Conservation (phyloP, 2,329 filamentous ascomycete genomes). For the Fusarium coffeatum region DNA sequence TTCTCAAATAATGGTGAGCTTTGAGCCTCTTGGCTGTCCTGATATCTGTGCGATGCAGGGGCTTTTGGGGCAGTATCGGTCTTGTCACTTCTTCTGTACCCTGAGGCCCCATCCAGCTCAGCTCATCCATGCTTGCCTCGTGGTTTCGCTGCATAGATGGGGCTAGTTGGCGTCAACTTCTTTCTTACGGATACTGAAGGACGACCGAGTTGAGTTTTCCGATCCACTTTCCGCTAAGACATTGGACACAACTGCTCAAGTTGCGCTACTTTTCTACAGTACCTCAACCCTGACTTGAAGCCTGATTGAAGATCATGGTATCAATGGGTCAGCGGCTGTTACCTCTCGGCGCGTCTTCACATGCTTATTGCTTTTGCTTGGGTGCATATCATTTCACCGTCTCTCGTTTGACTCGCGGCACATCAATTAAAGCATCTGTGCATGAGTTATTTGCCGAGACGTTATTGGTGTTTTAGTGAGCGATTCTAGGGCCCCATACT, state of each 20-base stretch:
- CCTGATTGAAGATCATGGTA: conserved; percentile 11
- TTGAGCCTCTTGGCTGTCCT: not conserved
- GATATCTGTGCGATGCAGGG: conserved; percentile 29
- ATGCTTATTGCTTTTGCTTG: not conserved
- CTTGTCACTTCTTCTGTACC: conserved; percentile 13
- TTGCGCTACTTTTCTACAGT: not conserved
- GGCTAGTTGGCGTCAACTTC: not conserved
- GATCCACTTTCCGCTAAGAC: not conserved
- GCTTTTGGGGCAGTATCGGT: not conserved
- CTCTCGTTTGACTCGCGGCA: conserved; percentile 2
- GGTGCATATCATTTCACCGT: not conserved
- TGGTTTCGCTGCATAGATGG: conserved; percentile 26
- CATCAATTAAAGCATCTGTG: conserved; percentile 6
- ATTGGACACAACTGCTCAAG: not conserved
- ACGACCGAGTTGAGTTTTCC: not conserved
- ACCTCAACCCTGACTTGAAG: conserved; percentile 5
- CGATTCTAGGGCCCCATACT: conserved; percentile 25
- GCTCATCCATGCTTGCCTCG: conserved; percentile 35
- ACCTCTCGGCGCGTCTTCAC: not conserved
- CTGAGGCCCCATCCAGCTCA: conserved; percentile 3
- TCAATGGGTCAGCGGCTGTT: conserved; percentile 2
- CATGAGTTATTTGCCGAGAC: conserved; percentile 23
- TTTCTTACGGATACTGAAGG: conserved; percentile 10
- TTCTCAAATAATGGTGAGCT: conserved; percentile 3
- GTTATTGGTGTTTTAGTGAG: conserved; percentile 1